Conservation (phyloP, 495 filamentous ascomycete genomes). For the Penicillium bovifimosum region DNA sequence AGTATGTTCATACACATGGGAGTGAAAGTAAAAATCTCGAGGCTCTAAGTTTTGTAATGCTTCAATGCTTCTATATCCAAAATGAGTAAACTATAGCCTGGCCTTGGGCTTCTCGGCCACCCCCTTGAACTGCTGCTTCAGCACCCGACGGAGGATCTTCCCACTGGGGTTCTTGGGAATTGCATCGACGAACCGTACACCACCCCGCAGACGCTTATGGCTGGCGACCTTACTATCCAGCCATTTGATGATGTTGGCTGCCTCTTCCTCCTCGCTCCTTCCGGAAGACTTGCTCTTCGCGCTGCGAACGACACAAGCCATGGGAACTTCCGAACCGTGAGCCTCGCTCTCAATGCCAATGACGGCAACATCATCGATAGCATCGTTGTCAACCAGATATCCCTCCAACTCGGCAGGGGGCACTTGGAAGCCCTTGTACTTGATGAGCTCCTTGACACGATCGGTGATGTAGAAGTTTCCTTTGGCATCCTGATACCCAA, state of each 20-base stretch:
- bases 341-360: slow-evolving; percentile 68
- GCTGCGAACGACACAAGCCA: slow-evolving; percentile 69
- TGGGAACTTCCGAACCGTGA: slow-evolving; percentile 73
- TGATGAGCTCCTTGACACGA: slow-evolving; percentile 87
- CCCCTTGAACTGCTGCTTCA: slow-evolving; percentile 52
- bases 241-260: slow-evolving; percentile 57
- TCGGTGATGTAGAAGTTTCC: slow-evolving; percentile 72
- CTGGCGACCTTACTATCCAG: slow-evolving; percentile 56
- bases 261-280: slow-evolving; percentile 46
- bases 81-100: slow-evolving; percentile 30
- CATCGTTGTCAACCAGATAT: slow-evolving; percentile 61
- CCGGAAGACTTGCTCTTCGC: slow-evolving; percentile 49
- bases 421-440: slow-evolving; percentile 86
- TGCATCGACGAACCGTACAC: slow-evolving; percentile 72
- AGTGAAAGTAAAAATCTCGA: neutral
- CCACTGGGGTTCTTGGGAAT: slow-evolving; percentile 83
- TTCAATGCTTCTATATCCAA: neutral
- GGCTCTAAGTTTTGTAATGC: neutral
- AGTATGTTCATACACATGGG: neutral
- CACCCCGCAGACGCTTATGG: slow-evolving; percentile 78
- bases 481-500: slow-evolving; percentile 54
- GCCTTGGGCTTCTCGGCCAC: slow-evolving; percentile 33
- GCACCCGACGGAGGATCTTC: slow-evolving; percentile 77
- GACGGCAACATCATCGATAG: slow-evolving; percentile 80
- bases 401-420: slow-evolving; percentile 84